Evolutionary conservation across 257 asterid species (phyloP), one percentile per base, ranked within the genome.

Genomic region (Galeopsis tetrahit): DNA sequence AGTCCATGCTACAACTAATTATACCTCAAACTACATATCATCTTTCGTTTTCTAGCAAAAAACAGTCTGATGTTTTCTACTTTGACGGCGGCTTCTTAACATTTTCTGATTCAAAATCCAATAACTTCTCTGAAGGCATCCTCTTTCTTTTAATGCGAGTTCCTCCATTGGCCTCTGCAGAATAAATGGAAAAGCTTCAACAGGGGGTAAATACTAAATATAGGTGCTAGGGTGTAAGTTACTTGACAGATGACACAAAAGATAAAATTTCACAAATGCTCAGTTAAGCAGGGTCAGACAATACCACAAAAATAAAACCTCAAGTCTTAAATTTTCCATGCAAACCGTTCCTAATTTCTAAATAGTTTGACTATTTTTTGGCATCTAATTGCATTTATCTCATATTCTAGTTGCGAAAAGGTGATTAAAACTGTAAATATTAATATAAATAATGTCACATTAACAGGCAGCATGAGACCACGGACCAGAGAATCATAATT

Each of bases 101-200:
- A 82, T 78, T 86, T 65, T 84, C 91, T 64, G 75, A 75, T 71
- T 89, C 79, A 73, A 72, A 73, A 77, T 88, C 87, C 82, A 82
- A 67, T 69, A 87, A 87, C 81, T 86, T 88, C 81, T 90, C 96
- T 21, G 96, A 84, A 69, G 85, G 87, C 82, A 81, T 88, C 77
- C 94, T 82, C 78, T 68, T 87, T 79, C 96, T 84, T 82, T 81
- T 88, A 66, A 79, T 42, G 14, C 80, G 78, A 44, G 82, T 75
- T 55, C 89, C 90, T 73, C 90, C 96, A 2, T 82, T 79, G 76
- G 88, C 92, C 73, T 88, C 98, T 67, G 94, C 94, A 75, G 79
- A 83, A 75, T 79, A 83, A 81, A 80, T 79, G 51, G 87, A 79
- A 89, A 77, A 32, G 77, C 80, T 85, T 81, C 56, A 82, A 65